Evolutionary conservation across 1,284 basidiomycete genomes (phyloP).

Genomic region (Flammula alnicola): DNA sequence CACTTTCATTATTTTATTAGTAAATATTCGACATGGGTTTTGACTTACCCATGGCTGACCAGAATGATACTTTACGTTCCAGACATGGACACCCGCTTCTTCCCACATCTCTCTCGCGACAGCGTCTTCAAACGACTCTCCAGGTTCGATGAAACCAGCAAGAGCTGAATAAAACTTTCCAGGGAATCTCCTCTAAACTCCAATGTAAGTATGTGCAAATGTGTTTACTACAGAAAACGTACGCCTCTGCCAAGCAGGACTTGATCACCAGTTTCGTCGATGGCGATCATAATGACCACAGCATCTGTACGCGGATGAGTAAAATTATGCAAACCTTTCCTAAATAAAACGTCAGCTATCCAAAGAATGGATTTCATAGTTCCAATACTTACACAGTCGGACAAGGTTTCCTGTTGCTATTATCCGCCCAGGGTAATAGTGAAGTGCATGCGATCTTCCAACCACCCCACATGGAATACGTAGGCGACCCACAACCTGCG

Average conservation of each 20-base stretch:
- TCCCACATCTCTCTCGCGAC: slow-evolving; percentile 94
- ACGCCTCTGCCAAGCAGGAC: slow-evolving; percentile 89
- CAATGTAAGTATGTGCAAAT: neutral
- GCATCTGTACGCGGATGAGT: slow-evolving; percentile 88
- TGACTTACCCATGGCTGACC: slow-evolving; percentile 76
- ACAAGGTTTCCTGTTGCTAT: slow-evolving; percentile 65
- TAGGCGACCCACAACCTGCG: slow-evolving; percentile 81
- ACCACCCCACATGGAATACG: slow-evolving; percentile 92
- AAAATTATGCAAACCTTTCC: slow-evolving; percentile 87
- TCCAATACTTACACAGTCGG: slow-evolving; percentile 55
- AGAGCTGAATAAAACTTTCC: slow-evolving; percentile 83
- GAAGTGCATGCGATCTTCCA: slow-evolving; percentile 91
- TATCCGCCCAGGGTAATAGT: slow-evolving; percentile 72
- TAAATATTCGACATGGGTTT: neutral
- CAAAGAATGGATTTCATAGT: neutral
- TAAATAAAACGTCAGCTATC: slow-evolving; percentile 32
- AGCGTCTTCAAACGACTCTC: slow-evolving; percentile 95
- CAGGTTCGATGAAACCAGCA: slow-evolving; percentile 92
- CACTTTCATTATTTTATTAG: neutral
- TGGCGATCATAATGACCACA: slow-evolving; percentile 92
- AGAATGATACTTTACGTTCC: slow-evolving; percentile 87
- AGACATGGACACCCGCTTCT: slow-evolving; percentile 89
- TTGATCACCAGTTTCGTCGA: slow-evolving; percentile 78
- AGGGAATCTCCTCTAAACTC: slow-evolving; percentile 67
- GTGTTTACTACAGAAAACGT: slow-evolving; percentile 34